Conservation (phyloP, 176 grass and related monocot genomes). For the Oryza coarctata region DNA sequence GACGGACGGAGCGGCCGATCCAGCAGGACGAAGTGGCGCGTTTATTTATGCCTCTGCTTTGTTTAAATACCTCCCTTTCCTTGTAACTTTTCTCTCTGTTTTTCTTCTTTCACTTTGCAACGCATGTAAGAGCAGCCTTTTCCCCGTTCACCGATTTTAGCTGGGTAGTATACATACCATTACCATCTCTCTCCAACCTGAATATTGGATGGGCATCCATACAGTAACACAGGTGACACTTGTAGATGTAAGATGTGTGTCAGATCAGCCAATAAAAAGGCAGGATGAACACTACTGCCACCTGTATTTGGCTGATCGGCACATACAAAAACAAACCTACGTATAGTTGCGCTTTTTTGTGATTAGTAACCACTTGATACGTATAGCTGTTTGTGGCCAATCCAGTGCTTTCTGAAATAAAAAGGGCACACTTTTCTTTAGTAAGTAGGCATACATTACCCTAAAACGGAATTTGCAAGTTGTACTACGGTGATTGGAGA, state of each 20-base stretch:
- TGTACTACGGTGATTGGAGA: not conserved
- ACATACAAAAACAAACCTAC: not conserved
- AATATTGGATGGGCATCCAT: not conserved
- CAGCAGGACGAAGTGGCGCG: not conserved
- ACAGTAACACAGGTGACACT: not conserved
- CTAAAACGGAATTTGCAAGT: not conserved
- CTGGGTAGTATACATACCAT: too few species aligned
- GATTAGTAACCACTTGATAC: not conserved
- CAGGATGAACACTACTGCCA: not conserved
- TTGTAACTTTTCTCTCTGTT: not conserved
- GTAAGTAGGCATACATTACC: not conserved
- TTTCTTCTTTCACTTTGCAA: not conserved
- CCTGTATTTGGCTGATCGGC: not conserved
- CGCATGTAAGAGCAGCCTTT: conserved; percentile 18
- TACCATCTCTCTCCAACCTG: not conserved
- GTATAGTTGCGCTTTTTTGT: not conserved
- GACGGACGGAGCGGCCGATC: not conserved
- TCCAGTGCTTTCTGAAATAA: not conserved
- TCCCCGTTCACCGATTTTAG: not conserved
- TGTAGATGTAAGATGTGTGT: not conserved
- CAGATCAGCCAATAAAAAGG: not conserved
- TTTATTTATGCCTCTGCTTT: conserved; percentile 26
- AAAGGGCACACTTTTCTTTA: not conserved
- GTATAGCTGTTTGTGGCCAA: not conserved
- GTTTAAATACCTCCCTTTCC: not conserved